Percentiles rank a stretch among this genome's conserved stretches.
Conservation (phyloP, 192 early-diverging fungal genomes). For the Coemansia sp. region DNA sequence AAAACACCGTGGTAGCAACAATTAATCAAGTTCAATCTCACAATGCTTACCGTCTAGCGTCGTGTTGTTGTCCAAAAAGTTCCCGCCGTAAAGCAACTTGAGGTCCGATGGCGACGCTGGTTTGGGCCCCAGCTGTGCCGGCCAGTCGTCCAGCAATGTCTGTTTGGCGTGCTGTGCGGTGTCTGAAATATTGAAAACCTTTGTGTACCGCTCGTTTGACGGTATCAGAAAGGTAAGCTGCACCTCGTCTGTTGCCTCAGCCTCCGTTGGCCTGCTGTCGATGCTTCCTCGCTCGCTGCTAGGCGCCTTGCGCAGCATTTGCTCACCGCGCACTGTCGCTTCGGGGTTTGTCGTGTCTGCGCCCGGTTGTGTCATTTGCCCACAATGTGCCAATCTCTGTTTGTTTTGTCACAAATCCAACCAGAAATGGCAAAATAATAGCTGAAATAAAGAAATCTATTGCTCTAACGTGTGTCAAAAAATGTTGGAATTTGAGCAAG, state of each 20-base stretch:
- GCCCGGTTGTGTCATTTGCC: conserved; percentile 2
- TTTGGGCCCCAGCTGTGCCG: conserved; percentile 34
- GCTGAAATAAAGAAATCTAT: background rate
- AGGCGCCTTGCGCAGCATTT: too few species aligned
- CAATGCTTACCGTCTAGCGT: conserved; percentile 29
- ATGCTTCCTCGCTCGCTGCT: conserved; percentile 16
- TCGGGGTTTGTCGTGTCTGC: background rate
- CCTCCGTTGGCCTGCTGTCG: conserved; percentile 14
- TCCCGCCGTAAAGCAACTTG: conserved; percentile 42
- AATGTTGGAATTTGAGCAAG: background rate
- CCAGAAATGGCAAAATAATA: background rate
- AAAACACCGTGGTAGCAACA: background rate
- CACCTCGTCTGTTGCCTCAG: conserved; percentile 14
- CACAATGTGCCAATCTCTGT: background rate
- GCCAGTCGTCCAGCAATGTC: conserved; percentile 38
- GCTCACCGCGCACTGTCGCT: background rate
- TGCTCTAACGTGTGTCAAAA: background rate
- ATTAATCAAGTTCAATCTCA: background rate
- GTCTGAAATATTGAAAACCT: conserved; percentile 26
- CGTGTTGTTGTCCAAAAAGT: conserved; percentile 40
- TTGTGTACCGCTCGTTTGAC: conserved; percentile 27
- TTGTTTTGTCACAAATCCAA: background rate
- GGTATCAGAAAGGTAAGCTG: conserved; percentile 40
- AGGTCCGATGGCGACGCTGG: conserved; percentile 30
- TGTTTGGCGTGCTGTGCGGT: conserved; percentile 37